Evolutionary conservation across 352 stramenopile species (phyloP).

Genomic region (Phytophthora capsici): DNA sequence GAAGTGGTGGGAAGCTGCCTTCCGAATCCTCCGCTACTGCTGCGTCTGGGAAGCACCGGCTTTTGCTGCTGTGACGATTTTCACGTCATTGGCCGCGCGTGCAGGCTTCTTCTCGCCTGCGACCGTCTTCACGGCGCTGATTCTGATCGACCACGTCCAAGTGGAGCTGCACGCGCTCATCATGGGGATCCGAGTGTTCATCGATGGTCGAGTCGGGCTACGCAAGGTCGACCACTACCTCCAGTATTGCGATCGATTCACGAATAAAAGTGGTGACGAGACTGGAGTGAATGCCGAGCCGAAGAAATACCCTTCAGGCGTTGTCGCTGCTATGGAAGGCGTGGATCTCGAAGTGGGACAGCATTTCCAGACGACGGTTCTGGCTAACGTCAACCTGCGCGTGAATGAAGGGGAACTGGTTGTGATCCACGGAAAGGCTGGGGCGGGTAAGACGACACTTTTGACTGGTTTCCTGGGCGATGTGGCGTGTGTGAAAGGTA

Average conservation of each 20-base stretch:
- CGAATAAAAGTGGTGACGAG: not conserved
- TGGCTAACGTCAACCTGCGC: constrained; percentile 37
- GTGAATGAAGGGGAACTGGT: constrained; percentile 43
- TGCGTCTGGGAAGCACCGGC: constrained; percentile 45
- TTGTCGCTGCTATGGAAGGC: constrained; percentile 34
- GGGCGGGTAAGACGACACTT: constrained; percentile 50
- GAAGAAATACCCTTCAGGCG: constrained; percentile 22
- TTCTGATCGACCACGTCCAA: constrained; percentile 45
- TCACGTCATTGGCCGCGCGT: constrained; percentile 36
- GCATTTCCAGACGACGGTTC: constrained; percentile 33
- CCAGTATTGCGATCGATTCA: constrained; percentile 28
- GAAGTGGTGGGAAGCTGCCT: constrained; percentile 29
- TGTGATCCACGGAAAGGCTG: constrained; percentile 47
- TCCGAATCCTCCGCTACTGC: constrained; percentile 43
- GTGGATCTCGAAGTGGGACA: constrained; percentile 27
- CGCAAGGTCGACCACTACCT: constrained; percentile 35
- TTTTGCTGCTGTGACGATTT: constrained; percentile 44
- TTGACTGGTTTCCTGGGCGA: constrained; percentile 46
- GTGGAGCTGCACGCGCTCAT: constrained; percentile 44
- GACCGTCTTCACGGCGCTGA: constrained; percentile 44
- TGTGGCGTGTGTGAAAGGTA: constrained; percentile 30
- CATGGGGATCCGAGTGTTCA: constrained; percentile 37
- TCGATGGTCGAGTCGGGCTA: constrained; percentile 31
- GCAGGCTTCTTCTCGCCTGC: constrained; percentile 38
- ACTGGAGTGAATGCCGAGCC: not conserved